Conservation (phyloP, 352 stramenopile genomes). For the Phytophthora chlamydospora region DNA sequence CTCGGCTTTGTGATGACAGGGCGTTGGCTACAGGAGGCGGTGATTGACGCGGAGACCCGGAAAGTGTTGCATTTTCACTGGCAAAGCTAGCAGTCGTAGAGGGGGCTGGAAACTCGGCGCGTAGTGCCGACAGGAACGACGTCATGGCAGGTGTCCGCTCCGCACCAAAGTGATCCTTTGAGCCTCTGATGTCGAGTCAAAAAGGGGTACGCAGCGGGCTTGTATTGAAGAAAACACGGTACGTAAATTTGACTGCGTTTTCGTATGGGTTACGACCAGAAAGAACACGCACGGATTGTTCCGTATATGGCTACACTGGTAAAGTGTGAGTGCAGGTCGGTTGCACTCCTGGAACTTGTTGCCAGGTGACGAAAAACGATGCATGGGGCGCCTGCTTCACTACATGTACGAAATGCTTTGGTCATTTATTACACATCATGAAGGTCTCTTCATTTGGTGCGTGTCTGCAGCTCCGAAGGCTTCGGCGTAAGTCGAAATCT, state of each 20-base stretch:
- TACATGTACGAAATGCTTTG: too few relatives aligned
- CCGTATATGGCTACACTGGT: conserved; percentile 4
- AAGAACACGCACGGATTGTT: conserved; percentile 23
- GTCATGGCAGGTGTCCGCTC: conserved; percentile 23
- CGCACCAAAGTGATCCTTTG: conserved; percentile 10
- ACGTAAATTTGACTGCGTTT: neutral
- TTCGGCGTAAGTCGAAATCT: too few relatives aligned
- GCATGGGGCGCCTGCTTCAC: too few relatives aligned
- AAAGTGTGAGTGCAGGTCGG: conserved; percentile 19
- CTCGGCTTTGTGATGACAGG: conserved; percentile 10
- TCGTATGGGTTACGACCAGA: conserved; percentile 6
- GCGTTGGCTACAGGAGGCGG: neutral
- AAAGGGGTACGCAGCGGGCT: conserved; percentile 4
- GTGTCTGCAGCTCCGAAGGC: too few relatives aligned
- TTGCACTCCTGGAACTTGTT: too few relatives aligned
- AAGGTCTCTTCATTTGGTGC: too few relatives aligned
- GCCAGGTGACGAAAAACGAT: too few relatives aligned
- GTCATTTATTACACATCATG: too few relatives aligned
- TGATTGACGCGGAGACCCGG: conserved; percentile 6
- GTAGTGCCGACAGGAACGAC: conserved; percentile 41
- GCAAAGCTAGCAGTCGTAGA: neutral
- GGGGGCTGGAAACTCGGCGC: conserved; percentile 29
- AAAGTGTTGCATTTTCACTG: conserved; percentile 11
- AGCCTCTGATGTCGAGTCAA: conserved; percentile 10
- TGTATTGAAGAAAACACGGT: conserved; percentile 19